A percentile compares a stretch with the other conserved stretches of the same genome.
These are phyloP conservation scores for Torulaspora globosa DNA, from an alignment of 1,139 yeast species.

Conservation along the genomic window DNA sequence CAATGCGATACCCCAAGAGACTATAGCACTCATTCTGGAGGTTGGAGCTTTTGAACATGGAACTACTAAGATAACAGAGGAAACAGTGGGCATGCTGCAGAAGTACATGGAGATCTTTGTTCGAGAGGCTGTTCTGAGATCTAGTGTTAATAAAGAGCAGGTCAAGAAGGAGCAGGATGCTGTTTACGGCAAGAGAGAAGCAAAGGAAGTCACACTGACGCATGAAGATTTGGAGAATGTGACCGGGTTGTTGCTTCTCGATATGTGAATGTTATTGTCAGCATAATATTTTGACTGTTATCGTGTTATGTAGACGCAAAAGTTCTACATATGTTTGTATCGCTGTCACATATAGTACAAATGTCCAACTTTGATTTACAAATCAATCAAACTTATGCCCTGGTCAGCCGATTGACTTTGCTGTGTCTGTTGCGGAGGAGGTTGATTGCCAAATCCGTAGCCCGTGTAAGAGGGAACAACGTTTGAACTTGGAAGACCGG, in stretches of 20 bases:
- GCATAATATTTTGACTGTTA: background rate
- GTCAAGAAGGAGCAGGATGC: conserved; percentile 23
- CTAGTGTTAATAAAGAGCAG: conserved; percentile 46
- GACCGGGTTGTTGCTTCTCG: conserved; percentile 33
- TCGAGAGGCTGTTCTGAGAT: conserved; percentile 58
- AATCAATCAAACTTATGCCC: conserved; percentile 38
- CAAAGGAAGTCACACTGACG: conserved; percentile 25
- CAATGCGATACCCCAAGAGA: conserved; percentile 39
- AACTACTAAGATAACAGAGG: conserved; percentile 48
- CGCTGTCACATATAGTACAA: conserved; percentile 10
- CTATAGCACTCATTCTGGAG: conserved; percentile 55
- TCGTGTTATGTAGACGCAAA: background rate
- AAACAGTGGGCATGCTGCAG: conserved; percentile 48
- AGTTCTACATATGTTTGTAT: conserved; percentile 5
- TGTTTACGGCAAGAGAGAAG: conserved; percentile 39
- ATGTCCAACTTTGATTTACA: conserved; percentile 17
- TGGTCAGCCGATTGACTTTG: conserved; percentile 22
- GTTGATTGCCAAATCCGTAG: conserved; percentile 82
- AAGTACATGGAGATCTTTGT: conserved; percentile 59
- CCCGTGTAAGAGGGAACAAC: conserved; percentile 76
- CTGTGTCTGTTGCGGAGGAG: conserved; percentile 33
- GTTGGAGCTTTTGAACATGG: conserved; percentile 48
- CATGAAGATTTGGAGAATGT: conserved; percentile 33
- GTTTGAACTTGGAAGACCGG: conserved; percentile 63
- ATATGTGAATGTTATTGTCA: conserved; percentile 20